Evolutionary conservation across 805 yeast genomes (phyloP).

Genomic region (Myxozyma sirexii): DNA sequence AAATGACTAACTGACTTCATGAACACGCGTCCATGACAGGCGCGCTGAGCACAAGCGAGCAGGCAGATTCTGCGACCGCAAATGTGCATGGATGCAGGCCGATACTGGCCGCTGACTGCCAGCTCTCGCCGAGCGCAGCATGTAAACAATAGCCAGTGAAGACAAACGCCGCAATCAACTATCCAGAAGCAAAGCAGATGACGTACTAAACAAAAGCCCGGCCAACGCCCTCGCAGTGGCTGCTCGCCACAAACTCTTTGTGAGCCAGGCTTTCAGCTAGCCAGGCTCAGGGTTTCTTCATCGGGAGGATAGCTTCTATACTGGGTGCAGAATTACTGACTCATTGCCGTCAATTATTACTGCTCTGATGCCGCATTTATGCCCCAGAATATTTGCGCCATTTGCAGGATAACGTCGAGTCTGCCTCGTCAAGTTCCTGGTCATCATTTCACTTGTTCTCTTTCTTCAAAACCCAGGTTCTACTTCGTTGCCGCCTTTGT

Average conservation of each 20-base stretch:
- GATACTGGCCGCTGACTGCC: too few relatives aligned
- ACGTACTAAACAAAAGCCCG: not conserved
- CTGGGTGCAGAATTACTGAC: not conserved
- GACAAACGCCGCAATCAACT: too few relatives aligned
- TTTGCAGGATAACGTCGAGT: conserved; percentile 3
- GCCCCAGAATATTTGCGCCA: conserved; percentile 5
- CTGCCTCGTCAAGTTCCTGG: not conserved
- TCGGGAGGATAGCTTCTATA: not conserved
- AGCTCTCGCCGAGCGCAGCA: too few relatives aligned
- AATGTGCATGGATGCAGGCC: too few relatives aligned
- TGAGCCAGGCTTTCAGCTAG: not conserved
- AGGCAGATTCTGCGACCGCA: too few relatives aligned
- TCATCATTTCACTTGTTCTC: conserved; percentile 14
- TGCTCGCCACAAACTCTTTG: conserved; percentile 6
- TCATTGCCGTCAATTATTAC: not conserved
- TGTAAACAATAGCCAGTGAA: too few relatives aligned
- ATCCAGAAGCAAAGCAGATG: not conserved
- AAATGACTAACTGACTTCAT: too few relatives aligned
- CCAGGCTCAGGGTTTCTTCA: conserved; percentile 1
- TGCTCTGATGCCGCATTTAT: not conserved
- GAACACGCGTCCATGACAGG: too few relatives aligned
- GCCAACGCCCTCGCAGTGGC: not conserved
- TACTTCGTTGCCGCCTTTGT: not conserved
- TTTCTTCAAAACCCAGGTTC: not conserved
- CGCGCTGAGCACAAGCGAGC: too few relatives aligned